Evolutionary conservation across 768 basidiomycete genomes (phyloP).

Genomic region (Amanita rubescens): DNA sequence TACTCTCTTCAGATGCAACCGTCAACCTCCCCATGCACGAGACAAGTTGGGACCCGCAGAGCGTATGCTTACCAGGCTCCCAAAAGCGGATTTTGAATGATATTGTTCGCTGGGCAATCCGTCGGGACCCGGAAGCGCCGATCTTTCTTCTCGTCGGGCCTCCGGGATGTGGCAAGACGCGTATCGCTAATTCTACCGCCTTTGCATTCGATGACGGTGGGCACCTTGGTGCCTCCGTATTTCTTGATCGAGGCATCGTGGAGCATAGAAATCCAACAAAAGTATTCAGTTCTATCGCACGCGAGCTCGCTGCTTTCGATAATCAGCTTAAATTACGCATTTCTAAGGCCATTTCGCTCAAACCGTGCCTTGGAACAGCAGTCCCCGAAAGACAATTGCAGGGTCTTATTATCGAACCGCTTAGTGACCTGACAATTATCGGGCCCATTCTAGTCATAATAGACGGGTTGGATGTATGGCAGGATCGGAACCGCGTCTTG

Average conservation of each 20-base stretch:
- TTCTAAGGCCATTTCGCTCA: background rate
- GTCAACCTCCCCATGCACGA: slow-evolving; percentile 7
- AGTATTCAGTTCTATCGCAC: slow-evolving; percentile 26
- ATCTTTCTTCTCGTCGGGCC: slow-evolving; percentile 21
- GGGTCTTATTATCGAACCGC: slow-evolving; percentile 21
- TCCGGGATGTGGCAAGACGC: slow-evolving; percentile 24
- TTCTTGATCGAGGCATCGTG: slow-evolving; percentile 15
- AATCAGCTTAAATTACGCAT: slow-evolving; percentile 7
- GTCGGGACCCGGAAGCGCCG: slow-evolving; percentile 9
- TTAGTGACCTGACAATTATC: slow-evolving; percentile 13
- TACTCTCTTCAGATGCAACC: background rate
- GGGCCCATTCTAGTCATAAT: slow-evolving; percentile 28
- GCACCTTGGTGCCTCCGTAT: slow-evolving; percentile 25
- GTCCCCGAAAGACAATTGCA: slow-evolving; percentile 17
- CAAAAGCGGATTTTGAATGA: slow-evolving; percentile 10
- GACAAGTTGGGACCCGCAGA: slow-evolving; percentile 7
- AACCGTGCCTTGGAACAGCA: slow-evolving; percentile 3
- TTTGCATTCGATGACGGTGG: slow-evolving; percentile 15
- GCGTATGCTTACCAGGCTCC: slow-evolving; percentile 9
- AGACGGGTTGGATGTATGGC: slow-evolving; percentile 26
- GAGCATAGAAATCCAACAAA: slow-evolving; percentile 15
- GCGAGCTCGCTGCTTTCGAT: slow-evolving; percentile 25
- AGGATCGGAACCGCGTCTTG: slow-evolving; percentile 8
- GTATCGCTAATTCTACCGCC: slow-evolving; percentile 23
- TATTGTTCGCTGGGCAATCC: slow-evolving; percentile 14